A percentile compares a stretch with the other conserved stretches of the same genome.
phyloP scores from a whole-genome alignment of 208 protist species.

The Tetramitus jugosus region DNA sequence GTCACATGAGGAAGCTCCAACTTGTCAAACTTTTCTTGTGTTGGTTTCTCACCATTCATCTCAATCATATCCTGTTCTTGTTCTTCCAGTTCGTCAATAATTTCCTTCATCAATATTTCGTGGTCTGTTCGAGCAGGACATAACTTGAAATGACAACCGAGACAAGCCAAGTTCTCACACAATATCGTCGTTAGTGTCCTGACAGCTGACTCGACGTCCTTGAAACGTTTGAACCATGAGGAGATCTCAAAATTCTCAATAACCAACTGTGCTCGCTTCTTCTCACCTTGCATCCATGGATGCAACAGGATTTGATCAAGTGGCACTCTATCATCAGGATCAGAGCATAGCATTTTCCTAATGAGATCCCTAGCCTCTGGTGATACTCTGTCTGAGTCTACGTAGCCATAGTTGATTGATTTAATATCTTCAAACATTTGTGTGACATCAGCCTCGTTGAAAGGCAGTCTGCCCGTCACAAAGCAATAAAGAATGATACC shows the following conservation, averaged over 20 bases:
- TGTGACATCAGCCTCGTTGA: background rate
- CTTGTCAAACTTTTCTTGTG: background rate
- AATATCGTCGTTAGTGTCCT: no score
- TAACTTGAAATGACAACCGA: background rate
- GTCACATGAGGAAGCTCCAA: background rate
- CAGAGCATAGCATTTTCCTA: background rate
- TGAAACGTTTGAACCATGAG: no score
- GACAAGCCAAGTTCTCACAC: background rate
- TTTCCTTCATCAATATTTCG: background rate
- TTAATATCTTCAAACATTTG: constrained; percentile 19
- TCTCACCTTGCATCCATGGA: background rate
- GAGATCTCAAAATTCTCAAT: background rate
- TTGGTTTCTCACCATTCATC: background rate
- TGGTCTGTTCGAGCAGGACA: background rate
- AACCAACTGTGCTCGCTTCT: background rate
- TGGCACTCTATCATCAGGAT: background rate
- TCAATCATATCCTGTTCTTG: background rate
- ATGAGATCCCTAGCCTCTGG: background rate
- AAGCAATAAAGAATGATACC: constrained; percentile 25
- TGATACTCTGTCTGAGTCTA: background rate
- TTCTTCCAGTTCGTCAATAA: background rate
- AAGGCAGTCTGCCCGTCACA: background rate
- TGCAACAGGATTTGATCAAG: background rate
- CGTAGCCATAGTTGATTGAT: background rate
- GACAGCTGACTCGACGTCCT: no score